Conservation (phyloP, 495 filamentous ascomycete species). For the Letharia columbiana region DNA sequence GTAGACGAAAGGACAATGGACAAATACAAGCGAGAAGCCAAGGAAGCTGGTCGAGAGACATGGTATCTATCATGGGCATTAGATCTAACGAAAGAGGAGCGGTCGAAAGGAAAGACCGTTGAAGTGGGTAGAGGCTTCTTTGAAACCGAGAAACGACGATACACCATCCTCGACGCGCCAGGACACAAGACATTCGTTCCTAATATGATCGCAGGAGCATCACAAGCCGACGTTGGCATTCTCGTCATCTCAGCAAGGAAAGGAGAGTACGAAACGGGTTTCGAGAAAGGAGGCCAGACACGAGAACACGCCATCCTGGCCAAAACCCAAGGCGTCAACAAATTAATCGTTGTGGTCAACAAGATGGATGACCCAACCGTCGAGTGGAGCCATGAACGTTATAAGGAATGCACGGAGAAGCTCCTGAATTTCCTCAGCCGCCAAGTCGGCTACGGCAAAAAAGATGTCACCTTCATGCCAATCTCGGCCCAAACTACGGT, state of each 20-base stretch:
- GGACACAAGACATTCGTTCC: slow-evolving; percentile 96
- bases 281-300: slow-evolving; percentile 97
- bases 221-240: slow-evolving; percentile 91
- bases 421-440: slow-evolving; percentile 78
- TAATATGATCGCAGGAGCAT: slow-evolving; percentile 93
- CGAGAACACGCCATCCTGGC: slow-evolving; percentile 94
- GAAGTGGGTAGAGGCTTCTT: slow-evolving; percentile 96
- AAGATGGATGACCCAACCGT: slow-evolving; percentile 98
- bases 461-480: slow-evolving; percentile 89
- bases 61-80: slow-evolving; percentile 98
- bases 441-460: slow-evolving; percentile 82
- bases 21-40: slow-evolving; percentile 94
- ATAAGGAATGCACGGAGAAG: slow-evolving; percentile 86
- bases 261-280: slow-evolving; percentile 99
- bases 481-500: slow-evolving; percentile 79
- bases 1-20: slow-evolving; percentile 97
- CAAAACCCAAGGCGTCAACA: slow-evolving; percentile 96
- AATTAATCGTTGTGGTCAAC: slow-evolving; percentile 88
- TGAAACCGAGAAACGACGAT: slow-evolving; percentile 79
- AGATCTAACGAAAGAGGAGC: slow-evolving; percentile 92
- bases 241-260: slow-evolving; percentile 95
- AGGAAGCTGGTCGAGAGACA: slow-evolving; percentile 91
- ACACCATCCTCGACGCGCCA: slow-evolving; percentile 92
- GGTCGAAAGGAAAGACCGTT: slow-evolving; percentile 95
- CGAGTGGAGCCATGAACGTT: slow-evolving; percentile 87